phyloP scores from a whole-genome alignment of 2,329 filamentous ascomycete genomes.

The Lizonia empirigonia region DNA sequence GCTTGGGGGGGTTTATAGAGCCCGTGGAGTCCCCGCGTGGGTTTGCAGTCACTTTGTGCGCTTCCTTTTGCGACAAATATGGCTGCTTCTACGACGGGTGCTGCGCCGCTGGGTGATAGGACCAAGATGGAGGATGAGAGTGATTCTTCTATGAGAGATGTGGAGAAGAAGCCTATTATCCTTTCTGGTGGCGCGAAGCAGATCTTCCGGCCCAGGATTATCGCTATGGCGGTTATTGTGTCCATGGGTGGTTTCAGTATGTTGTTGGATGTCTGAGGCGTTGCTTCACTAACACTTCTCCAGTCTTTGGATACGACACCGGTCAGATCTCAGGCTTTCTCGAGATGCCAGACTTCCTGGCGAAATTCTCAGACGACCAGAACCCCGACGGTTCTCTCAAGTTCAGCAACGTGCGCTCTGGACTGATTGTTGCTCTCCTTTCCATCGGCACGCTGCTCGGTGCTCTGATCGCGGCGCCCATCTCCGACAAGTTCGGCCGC shows the following conservation, averaged over 20 bases:
- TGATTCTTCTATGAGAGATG: conserved; percentile 32
- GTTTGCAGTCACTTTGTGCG: background rate
- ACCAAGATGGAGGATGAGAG: conserved; percentile 7
- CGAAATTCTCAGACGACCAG: conserved; percentile 35
- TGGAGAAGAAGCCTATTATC: conserved; percentile 39
- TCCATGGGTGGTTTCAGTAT: conserved; percentile 45
- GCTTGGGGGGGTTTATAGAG: conserved; percentile 12
- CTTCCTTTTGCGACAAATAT: background rate
- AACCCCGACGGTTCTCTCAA: conserved; percentile 26
- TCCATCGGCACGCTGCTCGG: conserved; percentile 79
- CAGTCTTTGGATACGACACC: conserved; percentile 43
- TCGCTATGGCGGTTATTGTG: conserved; percentile 42
- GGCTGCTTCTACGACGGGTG: conserved; percentile 4
- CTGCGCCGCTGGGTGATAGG: background rate
- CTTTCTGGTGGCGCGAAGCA: conserved; percentile 29
- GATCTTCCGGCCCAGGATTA: conserved; percentile 40
- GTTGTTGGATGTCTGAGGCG: background rate
- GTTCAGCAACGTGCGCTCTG: conserved; percentile 42
- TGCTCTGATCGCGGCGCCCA: conserved; percentile 62
- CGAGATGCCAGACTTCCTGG: conserved; percentile 45
- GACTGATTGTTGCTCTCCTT: conserved; percentile 52
- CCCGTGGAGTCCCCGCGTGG: conserved; percentile 10
- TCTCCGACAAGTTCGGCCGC: conserved; percentile 67
- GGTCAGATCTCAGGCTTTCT: conserved; percentile 47
- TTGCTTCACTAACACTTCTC: background rate